Evolutionary conservation across 148 eudicot species (phyloP).

Genomic region (Rhododendron ovatum): DNA sequence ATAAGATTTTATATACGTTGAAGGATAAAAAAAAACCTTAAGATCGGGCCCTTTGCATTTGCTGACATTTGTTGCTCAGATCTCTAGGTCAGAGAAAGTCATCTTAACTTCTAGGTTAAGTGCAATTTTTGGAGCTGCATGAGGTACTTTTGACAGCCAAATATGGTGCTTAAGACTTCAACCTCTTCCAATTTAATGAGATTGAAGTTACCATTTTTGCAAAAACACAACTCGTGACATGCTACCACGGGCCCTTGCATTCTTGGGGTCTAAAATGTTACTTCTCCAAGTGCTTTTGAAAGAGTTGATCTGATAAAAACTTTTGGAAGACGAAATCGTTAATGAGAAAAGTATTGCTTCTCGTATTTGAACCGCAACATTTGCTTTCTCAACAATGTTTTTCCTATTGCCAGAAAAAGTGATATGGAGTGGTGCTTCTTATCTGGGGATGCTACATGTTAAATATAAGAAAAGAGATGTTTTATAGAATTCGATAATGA

Average conservation of each 20-base stretch:
- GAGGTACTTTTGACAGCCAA: conserved; percentile 38
- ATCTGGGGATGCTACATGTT: conserved; percentile 83
- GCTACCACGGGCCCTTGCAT: not conserved
- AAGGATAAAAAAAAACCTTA: not conserved
- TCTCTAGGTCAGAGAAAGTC: not conserved
- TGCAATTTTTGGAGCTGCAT: not conserved
- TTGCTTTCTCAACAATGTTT: not conserved
- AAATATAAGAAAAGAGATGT: too few species aligned
- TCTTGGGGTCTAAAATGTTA: not conserved
- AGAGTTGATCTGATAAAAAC: not conserved
- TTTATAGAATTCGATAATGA: too few species aligned
- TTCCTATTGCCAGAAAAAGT: not conserved
- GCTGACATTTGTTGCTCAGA: not conserved
- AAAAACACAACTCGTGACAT: not conserved
- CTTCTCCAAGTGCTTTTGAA: not conserved
- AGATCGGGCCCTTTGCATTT: not conserved
- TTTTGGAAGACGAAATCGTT: not conserved
- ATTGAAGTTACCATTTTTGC: not conserved
- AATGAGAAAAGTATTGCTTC: not conserved
- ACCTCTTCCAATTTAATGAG: conserved; percentile 70
- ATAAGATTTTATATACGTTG: not conserved
- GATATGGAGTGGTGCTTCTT: conserved; percentile 25
- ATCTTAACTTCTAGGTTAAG: not conserved
- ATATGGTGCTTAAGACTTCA: conserved; percentile 71
- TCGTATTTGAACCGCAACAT: not conserved